Conservation (phyloP, 192 early-diverging fungal genomes). For the Polychytrium aggregatum region DNA sequence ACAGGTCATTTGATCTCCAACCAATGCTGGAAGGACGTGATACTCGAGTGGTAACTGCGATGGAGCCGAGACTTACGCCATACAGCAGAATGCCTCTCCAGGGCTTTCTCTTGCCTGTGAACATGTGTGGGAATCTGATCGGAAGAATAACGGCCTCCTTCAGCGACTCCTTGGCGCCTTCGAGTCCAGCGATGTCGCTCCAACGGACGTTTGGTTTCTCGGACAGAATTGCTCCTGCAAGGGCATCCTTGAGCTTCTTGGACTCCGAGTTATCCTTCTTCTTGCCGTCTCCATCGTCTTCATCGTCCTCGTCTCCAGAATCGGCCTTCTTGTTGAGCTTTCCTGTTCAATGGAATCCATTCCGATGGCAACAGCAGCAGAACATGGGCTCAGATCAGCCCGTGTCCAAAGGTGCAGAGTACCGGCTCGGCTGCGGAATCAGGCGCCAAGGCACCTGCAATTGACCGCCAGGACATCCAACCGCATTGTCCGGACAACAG, state of each 20-base stretch:
- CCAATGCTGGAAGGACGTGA: neutral
- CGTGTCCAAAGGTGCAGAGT: neutral
- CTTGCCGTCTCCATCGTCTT: constrained; percentile 39
- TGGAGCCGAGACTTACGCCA: constrained; percentile 37
- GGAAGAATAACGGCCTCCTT: constrained; percentile 99
- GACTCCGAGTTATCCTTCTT: constrained; percentile 64
- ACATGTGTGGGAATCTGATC: constrained; percentile 93
- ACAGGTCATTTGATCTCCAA: neutral
- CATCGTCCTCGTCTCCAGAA: constrained; percentile 26
- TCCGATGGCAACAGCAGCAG: too few relatives aligned
- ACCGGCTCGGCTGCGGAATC: too few relatives aligned
- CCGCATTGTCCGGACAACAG: too few relatives aligned
- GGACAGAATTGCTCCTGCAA: constrained; percentile 72
- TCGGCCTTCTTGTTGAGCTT: constrained; percentile 15
- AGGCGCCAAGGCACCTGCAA: too few relatives aligned
- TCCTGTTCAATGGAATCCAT: neutral
- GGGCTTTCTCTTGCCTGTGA: constrained; percentile 88
- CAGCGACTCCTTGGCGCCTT: constrained; percentile 87
- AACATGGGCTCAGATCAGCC: neutral
- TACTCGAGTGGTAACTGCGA: neutral
- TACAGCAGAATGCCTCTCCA: constrained; percentile 96
- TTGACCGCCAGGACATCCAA: too few relatives aligned
- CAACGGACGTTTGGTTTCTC: constrained; percentile 96
- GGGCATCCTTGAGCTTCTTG: constrained; percentile 52
- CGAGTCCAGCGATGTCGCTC: constrained; percentile 95